phyloP scores from a whole-genome alignment of 2,329 filamentous ascomycete species.

The Lasiodiplodia sp. region DNA sequence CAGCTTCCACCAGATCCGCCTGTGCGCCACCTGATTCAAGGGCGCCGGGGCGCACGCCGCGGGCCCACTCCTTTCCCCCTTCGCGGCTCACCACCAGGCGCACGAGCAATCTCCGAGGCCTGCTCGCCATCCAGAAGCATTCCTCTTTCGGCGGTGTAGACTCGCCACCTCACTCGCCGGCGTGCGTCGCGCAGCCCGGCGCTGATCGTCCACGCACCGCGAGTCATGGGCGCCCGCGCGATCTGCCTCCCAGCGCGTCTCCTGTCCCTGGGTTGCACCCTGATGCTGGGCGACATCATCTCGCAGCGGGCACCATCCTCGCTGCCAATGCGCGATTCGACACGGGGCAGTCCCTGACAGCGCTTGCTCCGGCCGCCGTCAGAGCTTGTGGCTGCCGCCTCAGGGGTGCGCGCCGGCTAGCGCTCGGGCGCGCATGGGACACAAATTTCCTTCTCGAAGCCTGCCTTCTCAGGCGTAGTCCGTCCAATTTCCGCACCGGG shows the following conservation, averaged over 20 bases:
- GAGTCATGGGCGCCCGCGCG: constrained; percentile 13
- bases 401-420: constrained; percentile 40
- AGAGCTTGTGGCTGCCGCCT: constrained; percentile 33
- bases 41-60: constrained; percentile 36
- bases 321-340: constrained; percentile 21
- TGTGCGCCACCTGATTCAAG: constrained; percentile 38
- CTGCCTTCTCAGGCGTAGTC: constrained; percentile 37
- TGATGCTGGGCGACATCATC: constrained; percentile 27
- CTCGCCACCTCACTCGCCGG: constrained; percentile 24
- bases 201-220: constrained; percentile 10
- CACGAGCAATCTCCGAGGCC: constrained; percentile 38
- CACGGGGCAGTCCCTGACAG: constrained; percentile 26
- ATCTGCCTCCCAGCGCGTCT: constrained; percentile 20
- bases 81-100: constrained; percentile 24
- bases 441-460: constrained; percentile 44
- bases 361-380: constrained; percentile 34
- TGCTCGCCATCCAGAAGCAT: constrained; percentile 20
- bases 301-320: constrained; percentile 23
- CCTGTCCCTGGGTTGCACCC: constrained; percentile 13
- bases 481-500: constrained; percentile 42
- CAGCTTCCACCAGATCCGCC: constrained; percentile 47
- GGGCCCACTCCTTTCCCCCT: constrained; percentile 22
- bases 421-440: constrained; percentile 33
- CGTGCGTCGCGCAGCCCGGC: constrained; percentile 13
- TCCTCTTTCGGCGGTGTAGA: constrained; percentile 29